Base-by-base conservation (phyloP, 2,329 filamentous ascomycete genomes). In the Exophiala phaeomuriformis region DNA sequence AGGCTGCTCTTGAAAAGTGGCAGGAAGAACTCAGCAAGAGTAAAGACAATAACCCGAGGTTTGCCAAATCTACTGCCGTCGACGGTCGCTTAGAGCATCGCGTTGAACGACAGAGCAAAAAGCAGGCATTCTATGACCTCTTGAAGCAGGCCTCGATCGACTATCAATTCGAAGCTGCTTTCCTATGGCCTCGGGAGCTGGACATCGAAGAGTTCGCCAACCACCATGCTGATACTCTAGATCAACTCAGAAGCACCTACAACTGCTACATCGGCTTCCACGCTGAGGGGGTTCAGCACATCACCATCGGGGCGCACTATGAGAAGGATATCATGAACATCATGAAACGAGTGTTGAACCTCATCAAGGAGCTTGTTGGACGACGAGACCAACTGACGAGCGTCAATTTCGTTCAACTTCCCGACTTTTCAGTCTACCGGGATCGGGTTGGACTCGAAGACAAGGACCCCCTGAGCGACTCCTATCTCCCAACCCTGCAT, bases 61-160 rank as follows among this genome's bases (percentile, higher is more conserved):
- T 60, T 60, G 29, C 37, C 42, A 61, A 55, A 41, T 41, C 39
- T 19, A 41, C 29, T 37, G 61, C 60, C 12, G 37, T 60, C 27
- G 61, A 63, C 12, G 61, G 60, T 31, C 53, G 60, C 39, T 54
- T 56, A 8, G 61, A 61, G 43, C 47, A 62, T 41, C 61, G 61
- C 27, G 12, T 52, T 5, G 47, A 55, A 10, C 53, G 55, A 4
- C 47, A 51, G 19, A 42, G 12, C 28, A 31, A 49, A 6, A 33
- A 60, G 41, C 52, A 57, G 32, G 46, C 36, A 19, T 35, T 61
- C 10, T 29, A 49, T 28, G 41, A 53, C 8, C 39, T 50, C 3
- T 35, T 59, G 7, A 41, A 40, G 32, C 35, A 53, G 29, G 53
- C 47, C 9, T 41, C 54, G 8, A 43, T 56, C 10, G 53, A 58